A percentile compares a stretch with the other conserved stretches of the same genome.
Conservation (phyloP, 2,329 filamentous ascomycete species). For the Dactylellina haptotyla region DNA sequence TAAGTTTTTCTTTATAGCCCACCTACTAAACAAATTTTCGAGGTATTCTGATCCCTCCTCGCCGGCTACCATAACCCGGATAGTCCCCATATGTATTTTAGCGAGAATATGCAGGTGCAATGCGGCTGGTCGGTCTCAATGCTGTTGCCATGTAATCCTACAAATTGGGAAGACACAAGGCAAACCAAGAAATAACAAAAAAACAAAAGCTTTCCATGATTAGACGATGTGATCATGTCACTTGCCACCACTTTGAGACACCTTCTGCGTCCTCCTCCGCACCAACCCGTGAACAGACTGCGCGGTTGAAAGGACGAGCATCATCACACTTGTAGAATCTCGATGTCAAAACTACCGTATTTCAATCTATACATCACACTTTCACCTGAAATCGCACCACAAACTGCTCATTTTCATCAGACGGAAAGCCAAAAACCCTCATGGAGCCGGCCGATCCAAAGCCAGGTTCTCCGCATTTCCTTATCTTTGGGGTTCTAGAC, state of each 20-base stretch:
- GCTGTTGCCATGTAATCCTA: neutral
- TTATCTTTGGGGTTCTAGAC: conserved; percentile 30
- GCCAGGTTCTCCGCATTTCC: conserved; percentile 53
- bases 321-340: neutral
- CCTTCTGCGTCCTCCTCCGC: conserved; percentile 21
- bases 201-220: neutral
- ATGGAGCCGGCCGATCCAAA: conserved; percentile 44
- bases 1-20: too few species aligned
- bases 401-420: conserved; percentile 16
- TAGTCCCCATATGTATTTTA: neutral
- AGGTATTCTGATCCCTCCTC: too few species aligned
- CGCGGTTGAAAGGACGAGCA: neutral
- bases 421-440: conserved; percentile 30
- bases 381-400: neutral
- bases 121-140: neutral
- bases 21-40: too few species aligned
- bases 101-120: neutral
- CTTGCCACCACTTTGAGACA: conserved; percentile 35
- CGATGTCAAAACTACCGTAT: neutral
- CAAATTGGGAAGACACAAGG: too few species aligned
- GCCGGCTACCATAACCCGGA: neutral
- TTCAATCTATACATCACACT: neutral
- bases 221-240: conserved; percentile 22
- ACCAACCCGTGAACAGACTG: conserved; percentile 9
- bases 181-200: too few species aligned